A percentile compares a stretch with the other conserved stretches of the same genome.
Evolutionary conservation across 2,329 filamentous ascomycete species (phyloP).

Genomic region (Cadophora gregata): DNA sequence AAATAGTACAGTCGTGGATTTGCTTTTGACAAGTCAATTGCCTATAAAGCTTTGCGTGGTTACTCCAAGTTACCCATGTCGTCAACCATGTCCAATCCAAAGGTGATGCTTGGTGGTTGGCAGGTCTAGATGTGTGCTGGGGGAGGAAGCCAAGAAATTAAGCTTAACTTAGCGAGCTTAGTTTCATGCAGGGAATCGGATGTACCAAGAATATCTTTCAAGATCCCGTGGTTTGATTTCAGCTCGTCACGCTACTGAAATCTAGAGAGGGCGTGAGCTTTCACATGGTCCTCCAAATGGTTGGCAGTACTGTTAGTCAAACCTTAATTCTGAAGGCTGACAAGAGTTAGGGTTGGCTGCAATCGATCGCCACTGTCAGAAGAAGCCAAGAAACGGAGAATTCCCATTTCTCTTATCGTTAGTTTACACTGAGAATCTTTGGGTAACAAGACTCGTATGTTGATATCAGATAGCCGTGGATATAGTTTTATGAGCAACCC

Average conservation of each 20-base stretch:
- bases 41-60: neutral
- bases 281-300: neutral
- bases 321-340: neutral
- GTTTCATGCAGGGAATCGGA: constrained; percentile 10
- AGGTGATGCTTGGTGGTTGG: neutral
- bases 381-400: too few species aligned
- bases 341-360: neutral
- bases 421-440: too few species aligned
- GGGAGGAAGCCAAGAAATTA: constrained; percentile 15
- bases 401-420: neutral
- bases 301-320: neutral
- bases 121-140: neutral
- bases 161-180: constrained; percentile 17
- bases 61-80: neutral
- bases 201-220: constrained; percentile 2
- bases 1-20: neutral
- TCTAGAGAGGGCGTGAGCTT: too few species aligned
- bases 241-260: neutral
- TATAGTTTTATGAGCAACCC: too few species aligned
- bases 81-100: neutral
- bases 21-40: neutral
- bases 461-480: too few species aligned
- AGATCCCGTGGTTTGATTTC: neutral
- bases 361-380: too few species aligned
- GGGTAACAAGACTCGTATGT: too few species aligned